Evolutionary conservation across 2,329 filamentous ascomycete species (phyloP), one percentile per base, ranked within the genome.

Genomic region (Septoria linicola): DNA sequence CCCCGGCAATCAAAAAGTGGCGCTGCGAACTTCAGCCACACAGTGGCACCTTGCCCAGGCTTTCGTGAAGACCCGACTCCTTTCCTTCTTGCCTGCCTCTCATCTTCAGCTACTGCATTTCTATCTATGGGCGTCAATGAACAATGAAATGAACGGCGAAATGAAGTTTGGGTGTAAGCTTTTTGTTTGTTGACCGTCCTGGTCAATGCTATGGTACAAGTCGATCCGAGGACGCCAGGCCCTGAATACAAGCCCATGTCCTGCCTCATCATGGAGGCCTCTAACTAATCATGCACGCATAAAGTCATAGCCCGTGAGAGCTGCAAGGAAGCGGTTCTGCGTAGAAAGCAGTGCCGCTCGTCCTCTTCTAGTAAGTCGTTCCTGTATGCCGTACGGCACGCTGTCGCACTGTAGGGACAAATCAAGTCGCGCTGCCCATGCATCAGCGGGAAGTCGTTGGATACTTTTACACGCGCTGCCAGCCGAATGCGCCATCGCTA

Each of bases 341-440:
- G 8, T 32, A 23, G 21, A 11, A 32, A 30, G 8, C 40, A 14
- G n/a, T 25, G 19, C 31, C 40, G 40, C 31, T 19, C 11, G 31
- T 30, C 23, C 40, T 30, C 11, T 19, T 42, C 40, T 42, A 42
- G 14, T 42, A 42, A 42, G 40, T 30, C 23, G n/a, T 17, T 19
- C 23, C 21, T 31, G 40, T 31, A 42, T 42, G 40, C 40, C 25
- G 30, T 30, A 42, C 16, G 27, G 3, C 37, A 35, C 27, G 21
- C 27, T 35, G 41, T 27, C 23, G 23, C 23, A 27, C 5, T 27
- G 23, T 10, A 27, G 23, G 23, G n/a, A n/a, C n/a, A 27, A 27
- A 27, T 27, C 23, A 27, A 27, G 5, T 10, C 10, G 23, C 23
- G 23, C 21, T 10, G 23, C 31, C 42, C 23, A 17, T 20, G 25